Evolutionary conservation across 169 alveolate species (phyloP).

Genomic region (Plasmodium gallinaceum): DNA sequence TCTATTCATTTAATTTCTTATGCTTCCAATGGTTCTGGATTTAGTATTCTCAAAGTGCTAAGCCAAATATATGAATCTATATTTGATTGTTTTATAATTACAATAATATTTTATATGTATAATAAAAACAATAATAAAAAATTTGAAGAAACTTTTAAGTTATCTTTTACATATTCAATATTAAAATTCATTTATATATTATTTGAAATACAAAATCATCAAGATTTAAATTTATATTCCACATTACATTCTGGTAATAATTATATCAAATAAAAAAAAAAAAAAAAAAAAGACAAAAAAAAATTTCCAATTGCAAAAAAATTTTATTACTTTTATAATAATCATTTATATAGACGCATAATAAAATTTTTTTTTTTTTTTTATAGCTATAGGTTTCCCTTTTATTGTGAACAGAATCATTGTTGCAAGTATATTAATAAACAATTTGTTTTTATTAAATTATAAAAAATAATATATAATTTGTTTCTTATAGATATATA

Average conservation of each 20-base stretch:
- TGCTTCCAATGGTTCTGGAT: constrained; percentile 70
- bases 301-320: too few relatives aligned
- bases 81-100: constrained; percentile 38
- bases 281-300: too few relatives aligned
- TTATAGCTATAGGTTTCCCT: constrained; percentile 51
- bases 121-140: constrained; percentile 1
- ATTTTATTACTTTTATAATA: background rate
- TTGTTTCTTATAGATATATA: background rate
- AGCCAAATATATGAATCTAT: constrained; percentile 70
- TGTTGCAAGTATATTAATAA: constrained; percentile 27
- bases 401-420: constrained; percentile 32
- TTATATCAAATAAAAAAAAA: background rate
- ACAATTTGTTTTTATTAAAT: background rate
- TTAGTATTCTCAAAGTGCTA: constrained; percentile 56
- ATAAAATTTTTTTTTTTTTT: background rate
- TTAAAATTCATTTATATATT: constrained; percentile 43
- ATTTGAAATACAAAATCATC: constrained; percentile 61
- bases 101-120: constrained; percentile 18
- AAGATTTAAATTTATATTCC: constrained; percentile 33
- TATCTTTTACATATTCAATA: constrained; percentile 24
- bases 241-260: constrained; percentile 25
- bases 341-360: too few relatives aligned
- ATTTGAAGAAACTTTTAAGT: constrained; percentile 32
- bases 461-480: background rate
- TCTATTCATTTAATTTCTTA: constrained; percentile 29